Percentiles rank a stretch among this genome's conserved stretches.
Evolutionary conservation across 345 rosid species (phyloP).

Genomic region (Bruguiera parviflora): DNA sequence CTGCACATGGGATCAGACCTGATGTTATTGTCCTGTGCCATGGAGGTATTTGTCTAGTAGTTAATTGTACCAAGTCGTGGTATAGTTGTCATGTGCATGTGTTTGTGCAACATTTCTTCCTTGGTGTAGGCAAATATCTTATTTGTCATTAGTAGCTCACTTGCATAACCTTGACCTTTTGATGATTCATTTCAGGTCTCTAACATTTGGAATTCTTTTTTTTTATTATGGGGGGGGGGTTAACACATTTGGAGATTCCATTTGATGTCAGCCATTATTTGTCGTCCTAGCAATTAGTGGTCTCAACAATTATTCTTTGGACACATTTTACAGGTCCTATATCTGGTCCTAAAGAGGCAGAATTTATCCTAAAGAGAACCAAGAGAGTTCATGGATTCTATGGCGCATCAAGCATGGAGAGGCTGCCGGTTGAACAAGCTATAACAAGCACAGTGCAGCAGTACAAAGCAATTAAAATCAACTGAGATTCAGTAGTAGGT

Average conservation of each 20-base stretch:
- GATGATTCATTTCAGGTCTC: not conserved
- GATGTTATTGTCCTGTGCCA: constrained; percentile 73
- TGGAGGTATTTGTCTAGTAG: constrained; percentile 52
- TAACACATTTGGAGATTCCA: too few species aligned
- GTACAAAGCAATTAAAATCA: constrained; percentile 66
- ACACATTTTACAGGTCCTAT: constrained; percentile 64
- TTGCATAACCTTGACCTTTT: too few species aligned
- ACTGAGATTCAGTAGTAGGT: constrained; percentile 29
- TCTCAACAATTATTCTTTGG: not conserved
- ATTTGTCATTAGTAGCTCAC: not conserved
- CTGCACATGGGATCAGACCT: constrained; percentile 61
- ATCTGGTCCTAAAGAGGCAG: constrained; percentile 75
- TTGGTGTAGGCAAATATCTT: not conserved
- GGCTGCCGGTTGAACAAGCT: constrained; percentile 85
- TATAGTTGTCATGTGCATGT: not conserved
- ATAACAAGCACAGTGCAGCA: constrained; percentile 62
- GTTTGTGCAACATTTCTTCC: not conserved
- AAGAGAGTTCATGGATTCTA: constrained; percentile 87
- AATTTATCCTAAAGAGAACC: constrained; percentile 65
- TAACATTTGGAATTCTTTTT: too few species aligned
- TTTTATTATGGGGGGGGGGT: too few species aligned
- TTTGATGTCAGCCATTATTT: too few species aligned
- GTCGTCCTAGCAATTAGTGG: not conserved
- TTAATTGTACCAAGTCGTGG: not conserved
- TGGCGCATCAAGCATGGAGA: constrained; percentile 98